Evolutionary conservation across 2,329 filamentous ascomycete genomes (phyloP).

Genomic region (Aspergillus brasiliensis): DNA sequence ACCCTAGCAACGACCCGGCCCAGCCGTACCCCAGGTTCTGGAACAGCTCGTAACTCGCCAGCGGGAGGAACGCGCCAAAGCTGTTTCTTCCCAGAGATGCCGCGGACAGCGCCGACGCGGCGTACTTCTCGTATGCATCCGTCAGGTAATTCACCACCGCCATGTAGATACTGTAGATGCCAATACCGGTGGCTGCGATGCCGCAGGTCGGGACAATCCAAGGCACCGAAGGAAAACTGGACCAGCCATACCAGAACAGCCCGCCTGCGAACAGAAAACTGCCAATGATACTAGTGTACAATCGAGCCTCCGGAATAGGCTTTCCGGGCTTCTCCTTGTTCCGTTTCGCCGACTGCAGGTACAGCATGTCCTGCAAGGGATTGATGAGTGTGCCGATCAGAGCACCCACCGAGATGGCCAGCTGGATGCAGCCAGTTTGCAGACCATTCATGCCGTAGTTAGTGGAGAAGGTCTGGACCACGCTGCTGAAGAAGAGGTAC

Average conservation of each 20-base stretch:
- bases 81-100: slow-evolving; percentile 49
- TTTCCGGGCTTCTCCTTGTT: slow-evolving; percentile 41
- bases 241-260: slow-evolving; percentile 42
- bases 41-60: slow-evolving; percentile 46
- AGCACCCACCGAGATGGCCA: slow-evolving; percentile 47
- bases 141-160: slow-evolving; percentile 53
- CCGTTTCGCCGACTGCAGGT: slow-evolving; percentile 21
- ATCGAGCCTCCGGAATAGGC: slow-evolving; percentile 47
- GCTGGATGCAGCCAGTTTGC: slow-evolving; percentile 43
- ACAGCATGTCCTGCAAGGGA: slow-evolving; percentile 40
- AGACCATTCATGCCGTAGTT: slow-evolving; percentile 41
- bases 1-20: slow-evolving; percentile 48
- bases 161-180: slow-evolving; percentile 49
- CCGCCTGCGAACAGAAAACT: slow-evolving; percentile 39
- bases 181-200: slow-evolving; percentile 42
- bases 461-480: slow-evolving; percentile 43
- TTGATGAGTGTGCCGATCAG: slow-evolving; percentile 46
- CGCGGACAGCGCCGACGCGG: slow-evolving; percentile 50
- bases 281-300: slow-evolving; percentile 47
- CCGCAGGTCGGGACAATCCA: slow-evolving; percentile 40
- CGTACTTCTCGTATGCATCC: slow-evolving; percentile 53
- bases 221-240: slow-evolving; percentile 25
- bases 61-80: slow-evolving; percentile 51
- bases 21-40: slow-evolving; percentile 45
- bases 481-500: slow-evolving; percentile 46